phyloP scores from a whole-genome alignment of 352 stramenopile genomes.

The Phytopythium chamaehyphon region DNA sequence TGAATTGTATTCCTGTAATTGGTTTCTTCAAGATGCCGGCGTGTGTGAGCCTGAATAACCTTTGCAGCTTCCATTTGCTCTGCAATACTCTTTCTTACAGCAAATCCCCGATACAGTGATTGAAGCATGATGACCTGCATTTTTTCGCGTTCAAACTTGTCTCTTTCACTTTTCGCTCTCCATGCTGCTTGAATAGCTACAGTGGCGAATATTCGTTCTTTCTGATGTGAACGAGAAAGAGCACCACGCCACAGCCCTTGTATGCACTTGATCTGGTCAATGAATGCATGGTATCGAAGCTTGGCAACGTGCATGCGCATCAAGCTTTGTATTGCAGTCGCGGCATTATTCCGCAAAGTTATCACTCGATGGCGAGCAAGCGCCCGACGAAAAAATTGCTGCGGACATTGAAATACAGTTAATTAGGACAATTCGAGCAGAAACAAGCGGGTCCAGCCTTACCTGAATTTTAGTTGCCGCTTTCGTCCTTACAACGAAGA shows the following conservation, averaged over 20 bases:
- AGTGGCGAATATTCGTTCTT: slow-evolving; percentile 10
- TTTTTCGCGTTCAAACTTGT: slow-evolving; percentile 25
- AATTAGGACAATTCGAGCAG: background rate
- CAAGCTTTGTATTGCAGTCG: slow-evolving; percentile 21
- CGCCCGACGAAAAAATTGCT: slow-evolving; percentile 21
- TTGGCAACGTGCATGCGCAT: slow-evolving; percentile 21
- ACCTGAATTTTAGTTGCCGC: slow-evolving; percentile 57
- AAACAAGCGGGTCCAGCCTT: background rate
- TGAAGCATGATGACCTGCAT: slow-evolving; percentile 27
- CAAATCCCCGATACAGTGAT: slow-evolving; percentile 19
- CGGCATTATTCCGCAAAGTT: slow-evolving; percentile 15
- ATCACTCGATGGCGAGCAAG: slow-evolving; percentile 12
- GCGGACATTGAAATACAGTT: no score
- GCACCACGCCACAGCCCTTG: slow-evolving; percentile 28
- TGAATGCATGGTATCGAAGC: slow-evolving; percentile 11
- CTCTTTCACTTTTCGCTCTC: slow-evolving; percentile 20
- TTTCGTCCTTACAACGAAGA: slow-evolving; percentile 39
- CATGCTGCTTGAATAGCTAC: slow-evolving; percentile 28
- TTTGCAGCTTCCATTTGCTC: slow-evolving; percentile 14
- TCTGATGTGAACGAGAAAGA: slow-evolving; percentile 12
- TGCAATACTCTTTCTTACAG: slow-evolving; percentile 8
- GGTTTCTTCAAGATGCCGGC: slow-evolving; percentile 13
- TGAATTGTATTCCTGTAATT: slow-evolving; percentile 11
- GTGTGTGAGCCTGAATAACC: slow-evolving; percentile 27
- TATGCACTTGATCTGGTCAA: slow-evolving; percentile 14